Base-by-base conservation (phyloP, 768 basidiomycete genomes). In the Tylopilus subfusipes region DNA sequence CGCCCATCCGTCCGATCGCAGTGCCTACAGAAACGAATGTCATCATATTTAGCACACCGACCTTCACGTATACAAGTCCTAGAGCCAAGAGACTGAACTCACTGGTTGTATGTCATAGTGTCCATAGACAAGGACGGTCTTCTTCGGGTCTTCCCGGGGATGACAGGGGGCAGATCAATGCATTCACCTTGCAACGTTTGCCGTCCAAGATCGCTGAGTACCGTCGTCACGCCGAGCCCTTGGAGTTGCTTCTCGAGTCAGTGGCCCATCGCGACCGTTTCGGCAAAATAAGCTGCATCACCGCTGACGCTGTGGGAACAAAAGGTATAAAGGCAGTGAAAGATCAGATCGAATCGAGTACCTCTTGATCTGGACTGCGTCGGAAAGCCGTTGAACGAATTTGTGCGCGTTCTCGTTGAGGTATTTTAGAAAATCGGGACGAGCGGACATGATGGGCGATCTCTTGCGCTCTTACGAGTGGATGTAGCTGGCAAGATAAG, bases 41-140 rank as follows among this genome's bases (percentile, higher is more conserved):
- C n/a, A n/a, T n/a, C n/a, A 29, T 29, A 12, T 3, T 22, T 21
- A 18, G 36, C 4, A 12, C n/a, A 2, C 2, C 11, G 31, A 31
- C 12, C 31, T 31, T 31, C 10, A 13, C 10, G 11, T 12, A 31
- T 10, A 13, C 31, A 31, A 7, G 11, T 12, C 4, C 31, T 13
- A 6, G 31, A 13, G 11, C 5, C n/a, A n/a, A n/a, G n/a, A n/a
- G n/a, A n/a, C n/a, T n/a, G 27, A 9, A 43, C 83, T 49, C 56
- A 90, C 90, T 10, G 95, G 94, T 64, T 97, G 95, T 8, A 97
- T 94, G 66, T 97, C 94, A 65, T 91, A 96, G 69, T 98, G 95
- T 2, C 92, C 95, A 66, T 97, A 98, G 29, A 98, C 73, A 25
- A 96, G 79, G 29, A 98, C 84, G 0, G 94, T 98, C 81, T 90